A percentile compares a stretch with the other conserved stretches of the same genome.
Conservation (phyloP, 2,329 filamentous ascomycete species). For the Sporothrix euskadiensis region DNA sequence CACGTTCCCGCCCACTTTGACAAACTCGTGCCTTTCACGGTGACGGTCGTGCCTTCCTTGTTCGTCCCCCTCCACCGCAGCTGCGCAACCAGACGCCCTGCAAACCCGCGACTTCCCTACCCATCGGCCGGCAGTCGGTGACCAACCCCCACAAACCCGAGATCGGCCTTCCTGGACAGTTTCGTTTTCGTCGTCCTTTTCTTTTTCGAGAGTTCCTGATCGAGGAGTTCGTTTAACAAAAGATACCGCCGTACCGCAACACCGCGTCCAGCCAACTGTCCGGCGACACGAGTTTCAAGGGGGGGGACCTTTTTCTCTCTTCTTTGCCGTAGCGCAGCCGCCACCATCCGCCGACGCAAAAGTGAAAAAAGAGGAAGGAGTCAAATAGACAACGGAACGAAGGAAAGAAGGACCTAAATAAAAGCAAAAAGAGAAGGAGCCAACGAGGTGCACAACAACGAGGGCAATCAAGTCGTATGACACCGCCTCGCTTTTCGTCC, state of each 20-base stretch:
- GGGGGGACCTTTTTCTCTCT: neutral
- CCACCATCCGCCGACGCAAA: neutral
- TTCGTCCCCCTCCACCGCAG: neutral
- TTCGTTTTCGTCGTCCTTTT: neutral
- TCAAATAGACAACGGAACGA: neutral
- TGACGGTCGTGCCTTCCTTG: neutral
- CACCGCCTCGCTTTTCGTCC: slow-evolving; percentile 20
- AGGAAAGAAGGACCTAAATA: neutral
- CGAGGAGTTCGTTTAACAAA: neutral
- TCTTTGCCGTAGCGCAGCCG: slow-evolving; percentile 2
- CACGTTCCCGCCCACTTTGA: slow-evolving; percentile 1
- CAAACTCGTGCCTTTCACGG: neutral
- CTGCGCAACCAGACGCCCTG: neutral
- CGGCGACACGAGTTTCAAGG: slow-evolving; percentile 1
- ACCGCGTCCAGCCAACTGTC: neutral
- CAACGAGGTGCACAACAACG: slow-evolving; percentile 5
- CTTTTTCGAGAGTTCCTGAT: neutral
- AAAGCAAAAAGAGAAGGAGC: neutral
- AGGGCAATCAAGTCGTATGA: slow-evolving; percentile 19
- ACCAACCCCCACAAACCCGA: slow-evolving; percentile 18
- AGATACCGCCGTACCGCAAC: neutral
- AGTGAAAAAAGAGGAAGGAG: neutral
- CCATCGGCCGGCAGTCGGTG: slow-evolving; percentile 24
- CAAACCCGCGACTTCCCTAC: neutral
- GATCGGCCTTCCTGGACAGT: slow-evolving; percentile 3